Evolutionary conservation across 208 protist genomes (phyloP).

Genomic region (Crithidia fasciculata): DNA sequence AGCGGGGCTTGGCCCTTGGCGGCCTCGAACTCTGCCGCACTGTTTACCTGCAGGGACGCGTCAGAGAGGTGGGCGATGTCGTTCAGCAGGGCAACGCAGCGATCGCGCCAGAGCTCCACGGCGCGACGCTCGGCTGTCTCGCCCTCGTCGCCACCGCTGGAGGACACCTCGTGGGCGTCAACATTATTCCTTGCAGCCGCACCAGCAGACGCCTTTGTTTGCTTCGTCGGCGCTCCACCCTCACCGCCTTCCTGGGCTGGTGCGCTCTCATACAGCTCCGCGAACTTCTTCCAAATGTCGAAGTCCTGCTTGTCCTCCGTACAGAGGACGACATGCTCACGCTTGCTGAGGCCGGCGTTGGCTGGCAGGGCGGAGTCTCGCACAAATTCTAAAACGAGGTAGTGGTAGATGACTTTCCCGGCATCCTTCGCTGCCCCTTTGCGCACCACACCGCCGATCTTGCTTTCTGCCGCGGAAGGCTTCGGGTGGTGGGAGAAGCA

Average conservation of each 20-base stretch:
- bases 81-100: conserved; percentile 57
- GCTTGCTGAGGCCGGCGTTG: conserved; percentile 47
- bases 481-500: conserved; percentile 78
- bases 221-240: conserved; percentile 13
- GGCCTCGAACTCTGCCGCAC: conserved; percentile 20
- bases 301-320: conserved; percentile 84
- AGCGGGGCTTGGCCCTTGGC: conserved; percentile 6
- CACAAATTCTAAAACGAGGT: conserved; percentile 83
- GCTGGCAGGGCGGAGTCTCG: conserved; percentile 49
- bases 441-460: neutral
- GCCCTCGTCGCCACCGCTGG: conserved; percentile 53
- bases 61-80: conserved; percentile 54
- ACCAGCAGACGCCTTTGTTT: neutral
- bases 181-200: conserved; percentile 36
- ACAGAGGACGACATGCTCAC: conserved; percentile 80
- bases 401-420: conserved; percentile 55
- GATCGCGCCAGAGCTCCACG: conserved; percentile 57
- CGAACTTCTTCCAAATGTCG: conserved; percentile 79
- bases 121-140: neutral
- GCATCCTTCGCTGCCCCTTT: conserved; percentile 17
- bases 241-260: conserved; percentile 28
- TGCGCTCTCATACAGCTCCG: conserved; percentile 65
- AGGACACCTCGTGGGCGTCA: conserved; percentile 35
- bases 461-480: conserved; percentile 2
- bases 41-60: conserved; percentile 41